Evolutionary conservation across 1,284 basidiomycete genomes (phyloP), one percentile per base, ranked within the genome.

Genomic region (Cutaneotrichosporon mucoides): DNA sequence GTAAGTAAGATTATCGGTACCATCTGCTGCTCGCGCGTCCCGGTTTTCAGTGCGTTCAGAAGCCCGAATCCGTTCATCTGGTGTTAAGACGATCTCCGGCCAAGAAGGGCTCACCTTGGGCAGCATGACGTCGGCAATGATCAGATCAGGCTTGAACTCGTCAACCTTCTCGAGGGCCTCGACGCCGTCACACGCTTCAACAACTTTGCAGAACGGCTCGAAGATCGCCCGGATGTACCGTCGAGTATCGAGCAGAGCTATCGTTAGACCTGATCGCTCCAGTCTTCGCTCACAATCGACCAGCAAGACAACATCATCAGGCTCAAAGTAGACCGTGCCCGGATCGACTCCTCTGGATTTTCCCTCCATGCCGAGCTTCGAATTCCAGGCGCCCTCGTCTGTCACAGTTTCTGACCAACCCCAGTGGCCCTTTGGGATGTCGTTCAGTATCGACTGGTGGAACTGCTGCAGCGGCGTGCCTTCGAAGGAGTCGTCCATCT

Each of bases 121-220:
- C 77, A 81, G 78, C 73, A 78, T 78, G 6, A 79, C 74, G 56
- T 81, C 80, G 1, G 76, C 73, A 9, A 80, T 66, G 56, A 81
- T 74, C 24, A 77, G 62, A 45, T 76, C 65, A 48, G 73, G 69
- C 7, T 62, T 50, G 6, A 52, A 53, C 12, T 56, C 59, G 35
- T 66, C 56, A 47, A 73, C 73, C n/a, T 73, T 55, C 4, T 76
- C 68, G 15, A 79, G 62, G 2, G 76, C 79, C 55, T 79, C 73
- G 40, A 68, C 47, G 0, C 80, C 80, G 57, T 81, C 75, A 9
- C 65, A 56, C 9, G 79, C 80, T 63, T 77, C 76, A 4, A 78
- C 63, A n/a, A 81, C 68, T 4, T 60, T 68, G 58, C 79, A 80
- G 62, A 71, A 79, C 9, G 76, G 74, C 6, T 66, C 66, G 44